These are phyloP conservation scores for Colletotrichum noveboracense DNA, from an alignment of 2,329 filamentous ascomycete genomes.

Conservation along the genomic window DNA sequence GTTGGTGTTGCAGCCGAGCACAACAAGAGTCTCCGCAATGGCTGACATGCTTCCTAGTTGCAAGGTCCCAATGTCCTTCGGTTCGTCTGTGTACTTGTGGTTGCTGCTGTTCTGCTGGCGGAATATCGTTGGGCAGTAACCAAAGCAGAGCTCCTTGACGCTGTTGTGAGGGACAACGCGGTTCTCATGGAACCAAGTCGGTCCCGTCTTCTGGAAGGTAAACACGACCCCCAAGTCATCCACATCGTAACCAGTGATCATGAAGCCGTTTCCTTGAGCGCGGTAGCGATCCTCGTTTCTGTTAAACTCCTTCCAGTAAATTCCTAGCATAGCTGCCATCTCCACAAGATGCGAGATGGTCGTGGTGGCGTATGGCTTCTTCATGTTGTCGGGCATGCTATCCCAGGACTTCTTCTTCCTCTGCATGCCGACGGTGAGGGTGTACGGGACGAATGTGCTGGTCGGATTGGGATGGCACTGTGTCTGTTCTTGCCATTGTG, in stretches of 20 bases:
- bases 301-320: constrained; percentile 48
- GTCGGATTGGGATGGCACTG: background rate
- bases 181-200: constrained; percentile 36
- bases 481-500: background rate
- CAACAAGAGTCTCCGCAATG: constrained; percentile 39
- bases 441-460: background rate
- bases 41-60: constrained; percentile 28
- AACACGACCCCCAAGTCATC: constrained; percentile 44
- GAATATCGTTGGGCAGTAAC: constrained; percentile 44
- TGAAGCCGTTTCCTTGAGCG: constrained; percentile 41
- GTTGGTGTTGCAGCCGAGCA: constrained; percentile 42
- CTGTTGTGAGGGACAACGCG: constrained; percentile 39
- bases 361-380: constrained; percentile 39
- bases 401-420: constrained; percentile 20
- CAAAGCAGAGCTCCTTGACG: constrained; percentile 46
- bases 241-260: constrained; percentile 33
- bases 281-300: constrained; percentile 38
- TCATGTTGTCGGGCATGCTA: constrained; percentile 15
- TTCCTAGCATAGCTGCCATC: constrained; percentile 39
- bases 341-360: constrained; percentile 41
- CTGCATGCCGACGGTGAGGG: constrained; percentile 11
- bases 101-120: background rate
- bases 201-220: constrained; percentile 40
- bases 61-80: constrained; percentile 25
- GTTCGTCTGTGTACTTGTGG: constrained; percentile 23